These are phyloP conservation scores for Termitomyces titanicus DNA, from an alignment of 768 basidiomycete species.

Conservation along the genomic window DNA sequence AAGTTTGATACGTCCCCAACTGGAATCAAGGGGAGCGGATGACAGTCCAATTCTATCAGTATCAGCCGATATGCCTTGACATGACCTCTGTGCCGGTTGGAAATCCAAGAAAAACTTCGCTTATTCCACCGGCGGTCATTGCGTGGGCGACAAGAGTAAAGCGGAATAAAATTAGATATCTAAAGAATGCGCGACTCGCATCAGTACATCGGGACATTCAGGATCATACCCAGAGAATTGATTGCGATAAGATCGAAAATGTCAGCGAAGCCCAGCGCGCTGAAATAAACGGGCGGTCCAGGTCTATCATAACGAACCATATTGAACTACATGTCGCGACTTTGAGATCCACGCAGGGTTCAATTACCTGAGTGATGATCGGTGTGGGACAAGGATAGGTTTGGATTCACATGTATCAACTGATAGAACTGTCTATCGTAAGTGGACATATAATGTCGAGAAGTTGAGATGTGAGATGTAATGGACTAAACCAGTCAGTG, in stretches of 20 bases:
- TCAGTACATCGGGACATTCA: neutral
- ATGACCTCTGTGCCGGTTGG: neutral
- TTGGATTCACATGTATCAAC: neutral
- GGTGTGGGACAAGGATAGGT: neutral
- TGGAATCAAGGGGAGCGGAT: neutral
- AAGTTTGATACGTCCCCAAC: neutral
- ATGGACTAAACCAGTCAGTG: neutral
- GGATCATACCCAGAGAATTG: neutral
- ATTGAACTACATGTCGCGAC: neutral
- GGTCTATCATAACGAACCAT: neutral
- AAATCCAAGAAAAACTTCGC: neutral
- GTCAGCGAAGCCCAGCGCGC: neutral
- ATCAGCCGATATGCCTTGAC: neutral
- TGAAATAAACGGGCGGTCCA: neutral
- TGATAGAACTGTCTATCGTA: constrained; percentile 3
- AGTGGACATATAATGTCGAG: constrained; percentile 15
- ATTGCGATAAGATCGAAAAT: constrained; percentile 17
- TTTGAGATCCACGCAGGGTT: neutral
- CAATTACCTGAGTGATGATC: neutral
- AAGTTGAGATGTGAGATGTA: constrained; percentile 10
- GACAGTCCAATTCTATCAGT: neutral
- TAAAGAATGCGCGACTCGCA: neutral
- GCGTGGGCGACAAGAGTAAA: neutral
- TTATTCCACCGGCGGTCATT: neutral
- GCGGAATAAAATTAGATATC: neutral